Base-by-base conservation (phyloP, 257 asterid genomes). In the Cruciata laevipes region DNA sequence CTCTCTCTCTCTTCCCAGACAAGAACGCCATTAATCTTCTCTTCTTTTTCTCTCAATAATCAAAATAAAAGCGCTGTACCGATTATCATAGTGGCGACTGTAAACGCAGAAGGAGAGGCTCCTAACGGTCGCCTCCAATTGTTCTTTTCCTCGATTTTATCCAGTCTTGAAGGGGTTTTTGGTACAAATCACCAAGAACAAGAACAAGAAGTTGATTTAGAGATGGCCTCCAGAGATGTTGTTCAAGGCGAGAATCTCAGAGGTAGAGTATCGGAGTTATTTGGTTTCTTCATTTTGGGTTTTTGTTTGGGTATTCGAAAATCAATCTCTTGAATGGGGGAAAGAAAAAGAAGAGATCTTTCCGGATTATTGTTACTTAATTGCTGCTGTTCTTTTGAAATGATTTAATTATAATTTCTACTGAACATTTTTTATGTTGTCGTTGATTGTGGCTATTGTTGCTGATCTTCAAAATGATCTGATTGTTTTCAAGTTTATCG, bases 101-200 rank as follows among this genome's bases (percentile, higher is more conserved):
- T 73, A 64, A 75, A 73, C 65, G 64, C 65, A 73, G 82, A 73
- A 77, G 87, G 83, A 74, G 90, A 78, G 88, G 75, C 84, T 79
- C 83, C 74, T 57, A 81, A 82, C 72, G 85, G 95, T 76, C 89
- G 92, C 82, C 89, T 89, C 84, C 89, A 76, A 52, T 79, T 79
- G 78, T 79, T 89, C 70, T 67, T 89, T 10, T 83, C 92, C 12
- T 82, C 93, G 51, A 72, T 89, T 59, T 83, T 85, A 80, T 61
- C 87, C 1, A 89, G 88, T 77, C 65, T 89, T 65, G 95, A 85
- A 63, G 94, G 87, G 23, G 96, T 85, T 64, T 86, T 89, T 37
- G 83, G 91, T 30, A 63, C 61, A 25, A 70, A 35, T 20, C 58
- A 66, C 53, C 24, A 25, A 17, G 81, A 73, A 66, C 78, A 65